Evolutionary conservation across 139 green algal species (phyloP).

Genomic region (Asterochloris sp.): DNA sequence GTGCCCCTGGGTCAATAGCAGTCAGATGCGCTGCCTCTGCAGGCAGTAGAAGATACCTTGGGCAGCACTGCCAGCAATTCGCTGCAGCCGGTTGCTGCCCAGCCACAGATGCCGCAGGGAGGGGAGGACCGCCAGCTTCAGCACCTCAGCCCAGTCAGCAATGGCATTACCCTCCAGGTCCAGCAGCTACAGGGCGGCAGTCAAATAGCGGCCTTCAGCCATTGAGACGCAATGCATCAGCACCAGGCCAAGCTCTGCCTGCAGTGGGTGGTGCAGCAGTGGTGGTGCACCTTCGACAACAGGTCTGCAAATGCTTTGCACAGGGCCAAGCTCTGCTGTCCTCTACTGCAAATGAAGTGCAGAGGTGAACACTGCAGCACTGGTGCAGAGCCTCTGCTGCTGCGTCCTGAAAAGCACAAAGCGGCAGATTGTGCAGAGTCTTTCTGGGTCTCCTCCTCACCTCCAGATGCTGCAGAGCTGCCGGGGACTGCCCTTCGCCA

Average conservation of each 20-base stretch:
- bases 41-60: background rate
- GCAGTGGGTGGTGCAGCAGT: background rate
- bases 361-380: background rate
- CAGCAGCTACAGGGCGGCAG: conserved; percentile 19
- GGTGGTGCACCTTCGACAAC: too few relatives aligned
- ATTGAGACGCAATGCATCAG: conserved; percentile 4
- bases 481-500: background rate
- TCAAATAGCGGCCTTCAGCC: background rate
- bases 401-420: background rate
- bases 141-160: conserved; percentile 42
- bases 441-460: background rate
- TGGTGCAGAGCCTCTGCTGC: background rate
- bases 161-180: conserved; percentile 44
- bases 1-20: too few relatives aligned
- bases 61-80: background rate
- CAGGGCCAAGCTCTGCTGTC: too few relatives aligned
- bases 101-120: conserved; percentile 56
- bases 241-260: background rate
- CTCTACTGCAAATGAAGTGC: too few relatives aligned
- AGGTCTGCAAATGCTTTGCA: background rate
- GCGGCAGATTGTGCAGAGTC: background rate
- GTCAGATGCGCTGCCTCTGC: background rate
- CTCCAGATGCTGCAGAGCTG: conserved; percentile 12
- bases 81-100: conserved; percentile 47
- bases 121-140: conserved; percentile 47